Evolutionary conservation across 2,329 filamentous ascomycete genomes (phyloP).

Genomic region (Pyricularia pennisetigena): DNA sequence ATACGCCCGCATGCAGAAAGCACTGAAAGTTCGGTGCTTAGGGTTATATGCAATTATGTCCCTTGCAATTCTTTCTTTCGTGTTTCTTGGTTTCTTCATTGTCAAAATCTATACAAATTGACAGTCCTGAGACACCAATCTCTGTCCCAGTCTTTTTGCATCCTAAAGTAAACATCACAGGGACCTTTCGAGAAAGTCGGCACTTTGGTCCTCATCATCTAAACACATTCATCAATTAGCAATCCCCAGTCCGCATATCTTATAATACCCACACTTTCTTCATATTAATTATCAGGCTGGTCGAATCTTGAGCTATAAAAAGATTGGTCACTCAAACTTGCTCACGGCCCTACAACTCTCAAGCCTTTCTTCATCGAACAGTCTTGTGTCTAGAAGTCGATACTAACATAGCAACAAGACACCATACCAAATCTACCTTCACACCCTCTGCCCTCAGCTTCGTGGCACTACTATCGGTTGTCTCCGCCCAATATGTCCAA

Average conservation of each 20-base stretch:
- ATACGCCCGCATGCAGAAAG: not conserved
- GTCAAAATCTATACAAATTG: not conserved
- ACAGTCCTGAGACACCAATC: not conserved
- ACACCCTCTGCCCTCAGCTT: not conserved
- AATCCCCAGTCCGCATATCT: not conserved
- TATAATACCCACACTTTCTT: not conserved
- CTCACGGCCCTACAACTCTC: not conserved
- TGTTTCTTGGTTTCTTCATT: not conserved
- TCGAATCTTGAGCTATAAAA: not conserved
- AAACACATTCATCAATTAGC: not conserved
- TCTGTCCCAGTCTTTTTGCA: not conserved
- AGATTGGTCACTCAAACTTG: not conserved
- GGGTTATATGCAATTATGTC: not conserved
- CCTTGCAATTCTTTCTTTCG: not conserved
- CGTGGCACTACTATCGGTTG: not conserved
- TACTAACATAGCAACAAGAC: not conserved
- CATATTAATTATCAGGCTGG: no score
- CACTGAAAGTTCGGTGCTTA: not conserved
- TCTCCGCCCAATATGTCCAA: conserved; percentile 27
- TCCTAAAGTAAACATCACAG: not conserved
- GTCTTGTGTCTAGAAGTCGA: not conserved
- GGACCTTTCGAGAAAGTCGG: no score
- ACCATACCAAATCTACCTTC: not conserved
- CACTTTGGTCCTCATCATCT: not conserved
- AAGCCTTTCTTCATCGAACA: not conserved